Evolutionary conservation across 1,139 yeast species (phyloP), one percentile per base, ranked within the genome.

Genomic region (Magnusiomyces tetraspermus): DNA sequence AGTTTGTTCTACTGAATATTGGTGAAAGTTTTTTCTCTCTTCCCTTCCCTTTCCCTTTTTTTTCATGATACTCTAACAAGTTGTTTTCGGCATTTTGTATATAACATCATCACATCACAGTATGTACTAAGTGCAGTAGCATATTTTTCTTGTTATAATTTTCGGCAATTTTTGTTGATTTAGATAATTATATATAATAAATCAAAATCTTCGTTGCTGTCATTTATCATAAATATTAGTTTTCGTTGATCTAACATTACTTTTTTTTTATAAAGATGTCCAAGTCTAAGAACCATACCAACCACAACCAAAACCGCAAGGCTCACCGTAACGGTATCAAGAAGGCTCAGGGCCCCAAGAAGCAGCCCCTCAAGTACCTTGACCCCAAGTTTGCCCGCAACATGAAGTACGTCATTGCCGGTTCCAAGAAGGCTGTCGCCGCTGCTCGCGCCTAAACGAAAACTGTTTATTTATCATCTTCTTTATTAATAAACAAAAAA

Each of bases 311-410:
- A 78, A 87, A 86, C 89, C 85, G 78, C 76, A 92, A 92, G 95
- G 97, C 97, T 72, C 98, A 92, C 96, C 90, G 83, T 76, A 92
- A 92, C 87, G 98, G 98, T 80, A 92, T 92, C 81, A 92, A 90
- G 87, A 92, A 90, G 90, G 96, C 97, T 71, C 85, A 80, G 83
- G 33, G 33, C 33, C 77, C 82, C 95, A 90, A 87, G 82, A 88
- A 90, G 83, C 96, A 97, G 68, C 89, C 97, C 64, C 82, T 88
- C 77, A 90, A 87, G 80, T 96, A 96, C 81, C 97, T 90, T 76
- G 97, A 92, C 77, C 84, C 98, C 74, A 92, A 92, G 85, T 92
- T 92, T 95, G 83, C 83, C 75, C 87, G 97, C 82, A 92, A 92
- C 95, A 97, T 90, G 92, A 89, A 88, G 80, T 51, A 19, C 26